A percentile compares a stretch with the other conserved stretches of the same genome.
These are phyloP conservation scores for Camellia lanceoleosa DNA, from an alignment of 148 eudicot species.

Conservation along the genomic window DNA sequence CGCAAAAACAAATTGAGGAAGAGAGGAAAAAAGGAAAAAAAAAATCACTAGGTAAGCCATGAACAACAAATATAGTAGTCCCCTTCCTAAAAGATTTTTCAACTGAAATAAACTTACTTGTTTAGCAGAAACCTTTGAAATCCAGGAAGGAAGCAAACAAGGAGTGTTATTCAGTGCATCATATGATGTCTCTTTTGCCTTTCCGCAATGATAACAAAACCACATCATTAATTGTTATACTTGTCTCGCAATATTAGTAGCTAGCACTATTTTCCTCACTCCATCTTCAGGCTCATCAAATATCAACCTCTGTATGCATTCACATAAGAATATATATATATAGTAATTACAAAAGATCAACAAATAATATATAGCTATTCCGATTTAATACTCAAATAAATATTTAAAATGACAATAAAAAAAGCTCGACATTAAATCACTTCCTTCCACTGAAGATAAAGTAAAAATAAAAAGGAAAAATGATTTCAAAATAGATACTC, in stretches of 20 bases:
- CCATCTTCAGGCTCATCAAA: constrained; percentile 85
- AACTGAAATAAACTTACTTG: constrained; percentile 48
- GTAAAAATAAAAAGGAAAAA: neutral
- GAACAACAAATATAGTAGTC: neutral
- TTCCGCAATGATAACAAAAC: constrained; percentile 97
- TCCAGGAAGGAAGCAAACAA: constrained; percentile 94
- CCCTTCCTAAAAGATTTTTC: neutral
- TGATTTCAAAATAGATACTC: neutral
- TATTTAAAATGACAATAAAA: neutral
- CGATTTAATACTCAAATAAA: neutral
- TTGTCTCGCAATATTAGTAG: constrained; percentile 97
- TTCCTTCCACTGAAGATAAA: neutral
- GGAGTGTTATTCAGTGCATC: constrained; percentile 97
- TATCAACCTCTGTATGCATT: constrained; percentile 63
- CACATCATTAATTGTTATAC: constrained; percentile 94
- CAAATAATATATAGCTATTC: neutral
- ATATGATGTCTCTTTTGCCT: constrained; percentile 96
- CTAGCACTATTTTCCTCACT: constrained; percentile 82
- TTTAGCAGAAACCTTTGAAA: constrained; percentile 89
- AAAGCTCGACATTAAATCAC: neutral
- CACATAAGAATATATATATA: constrained; percentile 4
- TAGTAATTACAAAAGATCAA: neutral
- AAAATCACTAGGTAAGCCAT: constrained; percentile 8
- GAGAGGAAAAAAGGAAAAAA: neutral
- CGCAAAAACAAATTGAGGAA: neutral